Base-by-base conservation (phyloP, 2,329 filamentous ascomycete genomes). In the Fusarium tjaetaba region DNA sequence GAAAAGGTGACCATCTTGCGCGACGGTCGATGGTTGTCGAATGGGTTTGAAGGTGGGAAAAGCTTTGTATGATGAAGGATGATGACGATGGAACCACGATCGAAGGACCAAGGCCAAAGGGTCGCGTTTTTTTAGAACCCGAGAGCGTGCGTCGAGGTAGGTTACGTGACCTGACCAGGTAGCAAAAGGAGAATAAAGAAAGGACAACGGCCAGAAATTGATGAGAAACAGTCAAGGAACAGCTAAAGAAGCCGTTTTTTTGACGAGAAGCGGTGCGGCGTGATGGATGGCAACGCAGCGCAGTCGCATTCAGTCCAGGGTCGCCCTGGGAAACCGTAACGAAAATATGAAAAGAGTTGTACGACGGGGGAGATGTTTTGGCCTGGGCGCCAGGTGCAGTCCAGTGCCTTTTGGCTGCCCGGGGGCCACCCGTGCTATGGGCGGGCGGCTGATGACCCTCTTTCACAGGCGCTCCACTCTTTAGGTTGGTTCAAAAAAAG, bases 1-100 rank as follows among this genome's bases (percentile, higher is more conserved):
- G 82, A 78, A 68, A 84, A 84, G 30, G 82, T 84, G 38, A 83
- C 82, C 82, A 84, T 84, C 42, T 66, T 71, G 70, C 58, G 43
- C 45, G 49, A 63, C 52, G 56, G 49, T 60, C 46, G 51, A 66
- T 53, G 60, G 49, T 68, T 49, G 45, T 49, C 20, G 57, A 38
- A 56, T 39, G 49, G 53, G 38, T 48, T 38, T 55, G 42, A 62
- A 61, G 55, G 39, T 60, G 49, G 60, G 26, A 55, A 46, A 46
- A 52, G 59, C 46, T 51, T 60, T 61, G 60, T 46, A 24, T 64
- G 64, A 68, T 61, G 62, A 60, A 60, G 61, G 62, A 62, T 26
- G 53, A 64, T 61, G 64, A 64, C 46, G 49, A 65, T 69, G 53
- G 62, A 65, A 55, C 56, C 55, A 57, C 65, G 55, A 62, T 73